phyloP scores from a whole-genome alignment of 2,329 filamentous ascomycete species.

The Pseudopyricularia cyperi region DNA sequence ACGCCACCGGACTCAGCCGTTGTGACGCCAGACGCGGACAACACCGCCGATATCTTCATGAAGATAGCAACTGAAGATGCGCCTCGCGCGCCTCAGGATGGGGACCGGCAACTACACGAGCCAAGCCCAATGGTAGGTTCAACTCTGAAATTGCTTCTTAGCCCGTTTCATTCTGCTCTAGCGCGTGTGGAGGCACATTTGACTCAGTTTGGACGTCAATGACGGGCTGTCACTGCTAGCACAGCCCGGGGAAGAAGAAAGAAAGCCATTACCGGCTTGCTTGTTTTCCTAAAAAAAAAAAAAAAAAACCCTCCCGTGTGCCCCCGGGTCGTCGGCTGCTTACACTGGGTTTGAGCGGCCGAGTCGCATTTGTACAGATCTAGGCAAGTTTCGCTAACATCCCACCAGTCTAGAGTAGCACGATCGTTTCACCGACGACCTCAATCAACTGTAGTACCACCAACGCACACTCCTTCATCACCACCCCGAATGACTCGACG shows the following conservation, averaged over 20 bases:
- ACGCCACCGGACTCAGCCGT: slow-evolving; percentile 26
- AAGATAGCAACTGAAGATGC: slow-evolving; percentile 43
- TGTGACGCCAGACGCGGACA: slow-evolving; percentile 30
- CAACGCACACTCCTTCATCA: slow-evolving; percentile 29
- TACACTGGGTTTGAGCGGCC: neutral
- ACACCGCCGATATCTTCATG: slow-evolving; percentile 45
- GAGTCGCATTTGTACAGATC: neutral
- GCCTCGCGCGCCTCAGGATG: slow-evolving; percentile 21
- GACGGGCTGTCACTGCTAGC: neutral
- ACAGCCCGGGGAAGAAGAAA: neutral
- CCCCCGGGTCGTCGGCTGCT: slow-evolving; percentile 1
- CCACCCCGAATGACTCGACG: slow-evolving; percentile 38
- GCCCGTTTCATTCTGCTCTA: slow-evolving; percentile 5
- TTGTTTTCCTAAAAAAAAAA: neutral
- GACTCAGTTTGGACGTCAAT: neutral
- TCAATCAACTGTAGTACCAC: slow-evolving; percentile 35
- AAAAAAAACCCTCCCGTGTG: neutral
- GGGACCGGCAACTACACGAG: slow-evolving; percentile 18
- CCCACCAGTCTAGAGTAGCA: slow-evolving; percentile 30
- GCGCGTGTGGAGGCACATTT: neutral
- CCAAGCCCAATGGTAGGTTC: slow-evolving; percentile 33
- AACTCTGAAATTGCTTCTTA: neutral
- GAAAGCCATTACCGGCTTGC: neutral
- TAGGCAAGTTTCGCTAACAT: neutral
- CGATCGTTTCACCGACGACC: slow-evolving; percentile 37